Evolutionary conservation across 1,284 basidiomycete genomes (phyloP).

Genomic region (Ustilago sp.): DNA sequence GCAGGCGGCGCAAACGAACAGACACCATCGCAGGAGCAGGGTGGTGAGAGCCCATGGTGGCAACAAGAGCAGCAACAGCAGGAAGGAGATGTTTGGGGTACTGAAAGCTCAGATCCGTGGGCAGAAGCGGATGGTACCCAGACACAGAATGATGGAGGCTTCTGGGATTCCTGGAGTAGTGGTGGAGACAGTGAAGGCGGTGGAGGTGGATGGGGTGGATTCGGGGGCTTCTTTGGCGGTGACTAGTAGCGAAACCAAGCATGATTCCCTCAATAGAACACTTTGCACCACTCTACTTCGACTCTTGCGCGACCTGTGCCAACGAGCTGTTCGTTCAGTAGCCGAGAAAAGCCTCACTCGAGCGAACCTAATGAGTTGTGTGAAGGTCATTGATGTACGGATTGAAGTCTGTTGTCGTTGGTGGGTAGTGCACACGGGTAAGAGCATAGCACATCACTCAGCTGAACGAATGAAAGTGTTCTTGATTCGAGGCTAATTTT

Average conservation of each 20-base stretch:
- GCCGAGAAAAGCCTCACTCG: too few species aligned
- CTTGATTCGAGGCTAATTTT: neutral
- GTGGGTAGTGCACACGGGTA: slow-evolving; percentile 30
- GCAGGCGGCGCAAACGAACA: slow-evolving; percentile 26
- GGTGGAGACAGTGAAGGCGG: slow-evolving; percentile 17
- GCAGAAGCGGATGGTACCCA: slow-evolving; percentile 29
- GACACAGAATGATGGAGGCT: slow-evolving; percentile 19
- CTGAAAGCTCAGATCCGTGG: slow-evolving; percentile 39
- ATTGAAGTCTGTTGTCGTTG: neutral
- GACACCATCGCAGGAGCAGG: slow-evolving; percentile 7
- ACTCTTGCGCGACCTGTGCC: neutral
- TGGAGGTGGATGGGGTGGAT: slow-evolving; percentile 41
- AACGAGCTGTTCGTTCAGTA: too few species aligned
- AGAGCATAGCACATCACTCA: neutral
- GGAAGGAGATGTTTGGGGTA: slow-evolving; percentile 46
- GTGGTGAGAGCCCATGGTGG: slow-evolving; percentile 37
- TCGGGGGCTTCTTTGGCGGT: slow-evolving; percentile 52
- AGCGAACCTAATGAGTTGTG: neutral
- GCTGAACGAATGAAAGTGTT: neutral
- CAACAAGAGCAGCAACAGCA: slow-evolving; percentile 28
- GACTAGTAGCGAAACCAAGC: slow-evolving; percentile 15
- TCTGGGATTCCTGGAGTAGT: slow-evolving; percentile 29
- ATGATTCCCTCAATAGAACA: neutral
- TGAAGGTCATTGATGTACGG: neutral
- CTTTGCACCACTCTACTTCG: neutral